Conservation (phyloP, 257 asterid species). For the Forsythia suspensa region DNA sequence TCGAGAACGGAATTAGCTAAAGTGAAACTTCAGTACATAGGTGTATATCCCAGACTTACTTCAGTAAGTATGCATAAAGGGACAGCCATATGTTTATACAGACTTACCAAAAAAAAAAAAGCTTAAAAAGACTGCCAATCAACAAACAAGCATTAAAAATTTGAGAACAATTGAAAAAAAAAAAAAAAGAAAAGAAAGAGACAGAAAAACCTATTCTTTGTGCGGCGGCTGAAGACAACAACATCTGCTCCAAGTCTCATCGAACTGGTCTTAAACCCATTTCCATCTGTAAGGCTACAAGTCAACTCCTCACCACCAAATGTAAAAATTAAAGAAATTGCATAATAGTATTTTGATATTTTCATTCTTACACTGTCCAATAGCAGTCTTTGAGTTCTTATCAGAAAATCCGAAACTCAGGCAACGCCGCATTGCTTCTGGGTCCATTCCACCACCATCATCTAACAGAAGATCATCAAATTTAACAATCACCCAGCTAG, state of each 20-base stretch:
- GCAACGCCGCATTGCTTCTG: conserved; percentile 79
- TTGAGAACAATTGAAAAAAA: neutral
- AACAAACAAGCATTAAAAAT: neutral
- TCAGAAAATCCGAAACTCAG: conserved; percentile 93
- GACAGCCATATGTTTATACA: neutral
- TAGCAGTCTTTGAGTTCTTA: conserved; percentile 65
- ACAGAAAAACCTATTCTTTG: conserved; percentile 44
- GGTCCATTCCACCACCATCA: conserved; percentile 96
- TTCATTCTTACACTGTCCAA: conserved; percentile 73
- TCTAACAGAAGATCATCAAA: conserved; percentile 46
- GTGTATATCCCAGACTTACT: neutral
- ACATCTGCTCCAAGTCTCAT: conserved; percentile 98
- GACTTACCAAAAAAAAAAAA: neutral
- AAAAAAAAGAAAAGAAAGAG: neutral
- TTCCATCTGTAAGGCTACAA: conserved; percentile 73
- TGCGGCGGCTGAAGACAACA: conserved; percentile 76
- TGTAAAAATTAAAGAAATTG: conserved; percentile 9
- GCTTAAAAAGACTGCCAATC: neutral
- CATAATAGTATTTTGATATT: neutral
- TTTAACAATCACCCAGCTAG: conserved; percentile 21
- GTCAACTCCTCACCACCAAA: conserved; percentile 26
- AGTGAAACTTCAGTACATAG: neutral
- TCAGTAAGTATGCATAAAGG: conserved; percentile 9
- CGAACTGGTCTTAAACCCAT: conserved; percentile 95
- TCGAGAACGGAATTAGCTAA: neutral